Percentiles rank a stretch among this genome's conserved stretches.
phyloP scores from a whole-genome alignment of 1,284 basidiomycete genomes.

The Trametes hirsuta region DNA sequence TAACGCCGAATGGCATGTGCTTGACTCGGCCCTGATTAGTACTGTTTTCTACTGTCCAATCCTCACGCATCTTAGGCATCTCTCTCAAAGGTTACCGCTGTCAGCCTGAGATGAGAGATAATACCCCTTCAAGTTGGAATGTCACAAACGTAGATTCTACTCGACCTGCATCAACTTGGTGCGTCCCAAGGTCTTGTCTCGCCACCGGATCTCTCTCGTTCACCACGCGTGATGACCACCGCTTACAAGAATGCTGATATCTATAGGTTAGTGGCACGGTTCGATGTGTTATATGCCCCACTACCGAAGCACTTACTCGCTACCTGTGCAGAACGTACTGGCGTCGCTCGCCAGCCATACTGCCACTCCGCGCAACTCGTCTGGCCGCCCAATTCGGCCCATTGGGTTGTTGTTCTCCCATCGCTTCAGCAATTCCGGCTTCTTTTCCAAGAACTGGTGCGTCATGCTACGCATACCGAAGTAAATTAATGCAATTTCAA shows the following conservation, averaged over 20 bases:
- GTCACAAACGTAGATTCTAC: too few relatives aligned
- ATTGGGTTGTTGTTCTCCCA: constrained; percentile 77
- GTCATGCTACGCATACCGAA: constrained; percentile 59
- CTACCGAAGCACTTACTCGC: constrained; percentile 56
- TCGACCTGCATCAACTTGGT: too few relatives aligned
- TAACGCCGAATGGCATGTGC: too few relatives aligned
- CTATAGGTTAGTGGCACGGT: not conserved
- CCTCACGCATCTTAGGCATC: too few relatives aligned
- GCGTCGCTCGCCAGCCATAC: constrained; percentile 80
- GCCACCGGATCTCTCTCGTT: constrained; percentile 1
- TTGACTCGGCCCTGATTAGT: too few relatives aligned
- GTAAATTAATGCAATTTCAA: too few relatives aligned
- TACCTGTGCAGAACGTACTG: constrained; percentile 73
- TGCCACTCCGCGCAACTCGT: constrained; percentile 76
- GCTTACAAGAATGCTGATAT: constrained; percentile 62
- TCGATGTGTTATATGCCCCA: too few relatives aligned
- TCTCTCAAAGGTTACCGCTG: too few relatives aligned
- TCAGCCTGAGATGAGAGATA: too few relatives aligned
- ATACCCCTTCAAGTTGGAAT: too few relatives aligned
- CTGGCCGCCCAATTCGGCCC: constrained; percentile 73
- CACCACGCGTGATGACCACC: constrained; percentile 74
- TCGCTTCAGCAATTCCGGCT: constrained; percentile 67
- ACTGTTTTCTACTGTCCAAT: too few relatives aligned
- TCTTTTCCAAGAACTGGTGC: constrained; percentile 69
- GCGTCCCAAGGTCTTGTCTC: not conserved